These are phyloP conservation scores for Penicillium ochrochloron DNA, from an alignment of 495 filamentous ascomycete genomes.

Conservation along the genomic window DNA sequence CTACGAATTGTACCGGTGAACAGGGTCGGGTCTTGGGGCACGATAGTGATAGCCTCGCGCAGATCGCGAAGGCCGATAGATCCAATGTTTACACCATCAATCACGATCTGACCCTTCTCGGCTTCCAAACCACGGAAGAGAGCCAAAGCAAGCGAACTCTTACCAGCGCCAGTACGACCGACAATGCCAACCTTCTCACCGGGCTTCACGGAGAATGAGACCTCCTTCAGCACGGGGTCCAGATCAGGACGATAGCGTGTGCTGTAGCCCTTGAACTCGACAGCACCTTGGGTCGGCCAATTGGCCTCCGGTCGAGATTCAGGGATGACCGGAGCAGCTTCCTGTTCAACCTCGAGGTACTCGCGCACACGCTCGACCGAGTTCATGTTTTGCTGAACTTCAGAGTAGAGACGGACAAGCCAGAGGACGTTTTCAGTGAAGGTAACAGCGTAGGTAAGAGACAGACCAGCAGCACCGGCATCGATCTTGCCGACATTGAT, in stretches of 20 bases:
- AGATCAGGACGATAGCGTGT: conserved; percentile 89
- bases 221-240: conserved; percentile 79
- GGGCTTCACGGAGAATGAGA: conserved; percentile 84
- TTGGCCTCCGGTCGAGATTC: conserved; percentile 74
- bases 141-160: conserved; percentile 92
- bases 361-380: conserved; percentile 98
- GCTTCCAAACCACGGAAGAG: conserved; percentile 98
- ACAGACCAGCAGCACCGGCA: conserved; percentile 92
- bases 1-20: conserved; percentile 95
- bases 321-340: conserved; percentile 77
- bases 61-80: conserved; percentile 89
- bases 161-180: conserved; percentile 93
- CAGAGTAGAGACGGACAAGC: conserved; percentile 93
- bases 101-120: conserved; percentile 84
- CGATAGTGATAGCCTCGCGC: conserved; percentile 93
- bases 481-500: conserved; percentile 83
- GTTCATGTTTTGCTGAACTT: conserved; percentile 99
- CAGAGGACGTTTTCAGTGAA: conserved; percentile 98
- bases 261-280: conserved; percentile 85
- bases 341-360: conserved; percentile 95
- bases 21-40: conserved; percentile 96
- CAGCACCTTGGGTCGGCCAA: conserved; percentile 86
- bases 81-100: conserved; percentile 89
- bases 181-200: conserved; percentile 97
- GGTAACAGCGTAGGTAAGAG: conserved; percentile 95